Conservation (phyloP, 352 stramenopile genomes). For the Chrysophaeum taylorii region DNA sequence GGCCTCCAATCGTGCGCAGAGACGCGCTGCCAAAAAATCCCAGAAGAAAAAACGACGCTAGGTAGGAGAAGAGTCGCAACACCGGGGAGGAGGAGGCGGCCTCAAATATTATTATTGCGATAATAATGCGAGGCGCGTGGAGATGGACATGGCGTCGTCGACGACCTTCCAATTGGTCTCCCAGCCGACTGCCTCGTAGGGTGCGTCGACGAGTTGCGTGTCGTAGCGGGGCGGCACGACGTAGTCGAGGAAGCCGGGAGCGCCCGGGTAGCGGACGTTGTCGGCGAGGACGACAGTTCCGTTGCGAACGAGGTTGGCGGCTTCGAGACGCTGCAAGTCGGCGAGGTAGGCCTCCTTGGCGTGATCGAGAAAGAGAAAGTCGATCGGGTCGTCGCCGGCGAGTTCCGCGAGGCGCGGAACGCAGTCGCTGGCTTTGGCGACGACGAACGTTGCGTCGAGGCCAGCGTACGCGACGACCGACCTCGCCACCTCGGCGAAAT, state of each 20-base stretch:
- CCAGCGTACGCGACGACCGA: not conserved
- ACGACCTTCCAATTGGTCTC: constrained; percentile 3
- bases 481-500: not conserved
- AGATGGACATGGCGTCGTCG: constrained; percentile 2
- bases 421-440: not conserved
- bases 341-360: not conserved
- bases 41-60: not conserved
- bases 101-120: too few species aligned
- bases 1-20: not conserved
- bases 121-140: not conserved
- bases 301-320: not conserved
- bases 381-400: not conserved
- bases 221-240: not conserved
- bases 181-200: constrained; percentile 12
- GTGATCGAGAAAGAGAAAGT: constrained; percentile 10
- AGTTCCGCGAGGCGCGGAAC: not conserved
- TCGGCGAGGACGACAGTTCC: constrained; percentile 13
- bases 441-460: not conserved
- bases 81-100: too few species aligned
- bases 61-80: too few species aligned
- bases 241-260: constrained; percentile 9
- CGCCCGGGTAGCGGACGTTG: constrained; percentile 12
- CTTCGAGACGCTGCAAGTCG: not conserved
- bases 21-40: not conserved
- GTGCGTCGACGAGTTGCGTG: not conserved